Conservation (phyloP, 148 eudicot genomes). For the Persicaria tinctoria region DNA sequence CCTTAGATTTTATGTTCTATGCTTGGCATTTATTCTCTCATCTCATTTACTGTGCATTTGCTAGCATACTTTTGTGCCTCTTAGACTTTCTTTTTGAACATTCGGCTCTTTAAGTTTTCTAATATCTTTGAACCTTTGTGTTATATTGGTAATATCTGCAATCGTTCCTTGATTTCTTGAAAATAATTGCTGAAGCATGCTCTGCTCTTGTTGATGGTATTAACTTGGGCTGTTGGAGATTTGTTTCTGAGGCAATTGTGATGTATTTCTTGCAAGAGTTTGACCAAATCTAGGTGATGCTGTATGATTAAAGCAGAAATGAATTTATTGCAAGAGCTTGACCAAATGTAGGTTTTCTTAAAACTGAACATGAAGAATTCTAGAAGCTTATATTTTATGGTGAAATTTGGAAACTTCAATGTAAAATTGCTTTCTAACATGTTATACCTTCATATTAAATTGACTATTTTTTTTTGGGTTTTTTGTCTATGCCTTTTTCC, state of each 20-base stretch:
- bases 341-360: neutral
- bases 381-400: neutral
- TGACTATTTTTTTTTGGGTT: no score
- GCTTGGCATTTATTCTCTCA: neutral
- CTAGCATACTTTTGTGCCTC: neutral
- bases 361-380: neutral
- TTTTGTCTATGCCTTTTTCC: neutral
- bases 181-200: neutral
- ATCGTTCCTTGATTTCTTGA: neutral
- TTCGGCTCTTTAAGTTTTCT: neutral
- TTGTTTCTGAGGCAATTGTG: neutral
- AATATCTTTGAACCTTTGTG: neutral
- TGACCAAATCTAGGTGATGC: neutral
- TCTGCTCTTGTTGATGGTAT: neutral
- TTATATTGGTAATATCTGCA: neutral
- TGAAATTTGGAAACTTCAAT: neutral
- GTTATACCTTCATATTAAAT: neutral
- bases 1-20: no score
- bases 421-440: neutral
- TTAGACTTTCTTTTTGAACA: neutral
- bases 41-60: neutral
- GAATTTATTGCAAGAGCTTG: neutral
- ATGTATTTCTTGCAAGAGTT: neutral
- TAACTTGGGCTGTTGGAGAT: neutral
- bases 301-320: neutral